These are phyloP conservation scores for Boletus sp. DNA, from an alignment of 1,284 basidiomycete species.

Conservation along the genomic window DNA sequence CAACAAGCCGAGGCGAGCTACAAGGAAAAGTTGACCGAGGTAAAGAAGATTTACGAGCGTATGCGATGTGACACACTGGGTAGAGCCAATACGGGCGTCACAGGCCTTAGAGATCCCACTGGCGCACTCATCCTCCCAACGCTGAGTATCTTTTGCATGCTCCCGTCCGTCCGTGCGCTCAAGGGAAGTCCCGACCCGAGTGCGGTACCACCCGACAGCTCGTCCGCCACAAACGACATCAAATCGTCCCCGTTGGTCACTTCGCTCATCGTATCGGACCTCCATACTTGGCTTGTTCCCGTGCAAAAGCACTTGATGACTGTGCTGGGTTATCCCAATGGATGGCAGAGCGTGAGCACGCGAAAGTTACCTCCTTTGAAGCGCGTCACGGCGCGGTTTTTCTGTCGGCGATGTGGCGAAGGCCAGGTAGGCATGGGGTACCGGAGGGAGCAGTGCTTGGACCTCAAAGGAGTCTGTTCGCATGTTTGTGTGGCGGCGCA, in stretches of 20 bases:
- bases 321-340: conserved; percentile 45
- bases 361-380: conserved; percentile 54
- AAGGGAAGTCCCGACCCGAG: conserved; percentile 31
- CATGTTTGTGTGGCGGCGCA: conserved; percentile 46
- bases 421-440: conserved; percentile 33
- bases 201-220: not conserved
- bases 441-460: conserved; percentile 44
- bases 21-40: conserved; percentile 19
- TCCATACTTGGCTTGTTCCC: conserved; percentile 47
- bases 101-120: conserved; percentile 3
- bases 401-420: conserved; percentile 50
- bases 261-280: conserved; percentile 43
- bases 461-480: conserved; percentile 54
- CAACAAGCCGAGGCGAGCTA: conserved; percentile 26
- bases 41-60: conserved; percentile 37
- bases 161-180: conserved; percentile 42
- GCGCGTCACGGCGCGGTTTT: conserved; percentile 56
- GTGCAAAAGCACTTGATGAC: conserved; percentile 44
- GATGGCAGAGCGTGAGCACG: conserved; percentile 48
- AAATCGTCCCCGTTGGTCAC: conserved; percentile 35
- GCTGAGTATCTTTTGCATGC: conserved; percentile 43
- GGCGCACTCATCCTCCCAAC: conserved; percentile 36
- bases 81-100: not conserved
- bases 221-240: conserved; percentile 24
- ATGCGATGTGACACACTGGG: conserved; percentile 26